Conservation (phyloP, 2,329 filamentous ascomycete species). For the Verticillium nubilum region DNA sequence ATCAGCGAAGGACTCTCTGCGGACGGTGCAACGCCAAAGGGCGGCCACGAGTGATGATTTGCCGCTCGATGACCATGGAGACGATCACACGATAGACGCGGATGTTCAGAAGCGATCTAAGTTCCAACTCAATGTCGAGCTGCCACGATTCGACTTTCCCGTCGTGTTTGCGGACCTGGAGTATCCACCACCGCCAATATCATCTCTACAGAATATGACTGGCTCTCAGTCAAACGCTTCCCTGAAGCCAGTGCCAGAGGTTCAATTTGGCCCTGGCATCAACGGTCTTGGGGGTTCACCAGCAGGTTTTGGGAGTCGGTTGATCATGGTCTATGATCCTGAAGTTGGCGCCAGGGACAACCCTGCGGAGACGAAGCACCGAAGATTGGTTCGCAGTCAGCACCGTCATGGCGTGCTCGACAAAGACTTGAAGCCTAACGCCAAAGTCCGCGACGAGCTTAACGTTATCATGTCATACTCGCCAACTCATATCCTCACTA, state of each 20-base stretch:
- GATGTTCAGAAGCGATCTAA: conserved; percentile 46
- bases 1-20: conserved; percentile 59
- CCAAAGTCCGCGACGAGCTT: conserved; percentile 89
- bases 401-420: conserved; percentile 89
- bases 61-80: conserved; percentile 16
- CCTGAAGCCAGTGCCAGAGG: conserved; percentile 76
- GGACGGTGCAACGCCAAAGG: conserved; percentile 42
- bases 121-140: conserved; percentile 83
- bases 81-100: conserved; percentile 21
- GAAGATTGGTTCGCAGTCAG: conserved; percentile 84
- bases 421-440: conserved; percentile 91
- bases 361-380: conserved; percentile 91
- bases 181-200: conserved; percentile 80
- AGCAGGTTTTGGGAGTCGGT: conserved; percentile 45
- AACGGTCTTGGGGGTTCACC: conserved; percentile 56
- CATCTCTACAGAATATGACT: conserved; percentile 61
- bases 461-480: conserved; percentile 89
- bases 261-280: conserved; percentile 86
- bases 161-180: conserved; percentile 93
- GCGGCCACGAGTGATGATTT: conserved; percentile 27
- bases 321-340: conserved; percentile 88
- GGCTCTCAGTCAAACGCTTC: conserved; percentile 63
- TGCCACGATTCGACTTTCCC: conserved; percentile 92
- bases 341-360: conserved; percentile 88
- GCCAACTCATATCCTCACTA: conserved; percentile 79